Evolutionary conservation across 2,329 filamentous ascomycete species (phyloP).

Genomic region (Graphilbum ipis-grandicollis): DNA sequence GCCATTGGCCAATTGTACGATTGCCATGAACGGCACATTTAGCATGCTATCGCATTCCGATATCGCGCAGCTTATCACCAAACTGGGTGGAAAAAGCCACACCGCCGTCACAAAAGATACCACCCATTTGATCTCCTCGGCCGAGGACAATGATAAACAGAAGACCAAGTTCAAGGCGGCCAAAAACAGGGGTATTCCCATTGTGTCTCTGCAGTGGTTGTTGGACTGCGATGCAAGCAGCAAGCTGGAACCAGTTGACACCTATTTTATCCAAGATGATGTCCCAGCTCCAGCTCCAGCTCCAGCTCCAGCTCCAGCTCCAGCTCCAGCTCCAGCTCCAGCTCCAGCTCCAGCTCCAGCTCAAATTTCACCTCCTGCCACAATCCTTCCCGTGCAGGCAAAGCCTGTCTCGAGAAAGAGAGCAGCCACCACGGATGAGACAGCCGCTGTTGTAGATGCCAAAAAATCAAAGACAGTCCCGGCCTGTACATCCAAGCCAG

Average conservation of each 20-base stretch:
- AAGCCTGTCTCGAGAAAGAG: slow-evolving; percentile 7
- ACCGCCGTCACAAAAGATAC: slow-evolving; percentile 29
- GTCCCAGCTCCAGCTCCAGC: not conserved
- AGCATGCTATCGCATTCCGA: slow-evolving; percentile 30
- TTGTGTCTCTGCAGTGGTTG: slow-evolving; percentile 47
- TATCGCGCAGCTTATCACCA: slow-evolving; percentile 26
- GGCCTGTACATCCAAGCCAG: too few species aligned
- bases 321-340: not conserved
- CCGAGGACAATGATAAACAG: slow-evolving; percentile 30
- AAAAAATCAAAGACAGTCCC: slow-evolving; percentile 4
- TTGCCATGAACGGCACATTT: slow-evolving; percentile 46
- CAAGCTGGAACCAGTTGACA: slow-evolving; percentile 18
- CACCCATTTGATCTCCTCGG: slow-evolving; percentile 40
- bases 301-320: not conserved
- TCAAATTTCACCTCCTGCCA: not conserved
- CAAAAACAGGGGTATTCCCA: slow-evolving; percentile 25
- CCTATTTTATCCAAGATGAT: slow-evolving; percentile 4
- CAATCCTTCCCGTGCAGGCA: too few species aligned
- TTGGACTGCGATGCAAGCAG: slow-evolving; percentile 30
- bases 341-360: not conserved
- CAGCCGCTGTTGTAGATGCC: not conserved
- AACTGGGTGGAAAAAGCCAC: slow-evolving; percentile 30
- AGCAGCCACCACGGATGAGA: slow-evolving; percentile 9
- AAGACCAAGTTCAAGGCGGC: slow-evolving; percentile 34
- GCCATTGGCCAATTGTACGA: slow-evolving; percentile 20